phyloP scores from a whole-genome alignment of 73 alveolate species.

The Paraurostyla sp. region DNA sequence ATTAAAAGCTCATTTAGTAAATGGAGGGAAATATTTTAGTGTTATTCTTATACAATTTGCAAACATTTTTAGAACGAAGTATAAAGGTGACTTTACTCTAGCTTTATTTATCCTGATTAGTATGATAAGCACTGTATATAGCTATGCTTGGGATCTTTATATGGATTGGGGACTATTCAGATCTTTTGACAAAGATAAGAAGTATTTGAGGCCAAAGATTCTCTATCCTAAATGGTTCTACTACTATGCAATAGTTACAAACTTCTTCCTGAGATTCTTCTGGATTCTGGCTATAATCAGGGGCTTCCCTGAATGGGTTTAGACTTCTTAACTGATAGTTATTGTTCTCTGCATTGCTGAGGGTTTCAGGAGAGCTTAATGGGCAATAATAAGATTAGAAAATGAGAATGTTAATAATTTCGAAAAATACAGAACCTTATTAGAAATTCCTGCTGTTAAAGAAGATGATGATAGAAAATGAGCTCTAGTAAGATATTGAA shows the following conservation, averaged over 20 bases:
- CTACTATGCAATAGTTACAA: slow-evolving; percentile 80
- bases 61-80: background rate
- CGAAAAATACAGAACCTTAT: slow-evolving; percentile 74
- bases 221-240: slow-evolving; percentile 84
- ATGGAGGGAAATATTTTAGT: slow-evolving; percentile 56
- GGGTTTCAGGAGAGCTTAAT: slow-evolving; percentile 59
- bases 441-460: slow-evolving; percentile 59
- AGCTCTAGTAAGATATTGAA: no score
- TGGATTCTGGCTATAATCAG: slow-evolving; percentile 78
- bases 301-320: slow-evolving; percentile 10
- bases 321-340: background rate
- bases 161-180: slow-evolving; percentile 73
- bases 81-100: background rate
- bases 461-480: slow-evolving; percentile 30
- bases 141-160: slow-evolving; percentile 54
- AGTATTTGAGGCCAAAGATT: slow-evolving; percentile 77
- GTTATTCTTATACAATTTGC: background rate
- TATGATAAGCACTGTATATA: slow-evolving; percentile 26
- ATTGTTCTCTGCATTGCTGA: slow-evolving; percentile 24
- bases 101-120: background rate
- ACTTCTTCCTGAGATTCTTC: slow-evolving; percentile 80
- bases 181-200: slow-evolving; percentile 42
- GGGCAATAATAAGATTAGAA: slow-evolving; percentile 78
- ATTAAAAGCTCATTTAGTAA: slow-evolving; percentile 24
- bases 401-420: slow-evolving; percentile 72